These are phyloP conservation scores for Aspergillus proliferans DNA, from an alignment of 2,329 filamentous ascomycete genomes.

Conservation along the genomic window DNA sequence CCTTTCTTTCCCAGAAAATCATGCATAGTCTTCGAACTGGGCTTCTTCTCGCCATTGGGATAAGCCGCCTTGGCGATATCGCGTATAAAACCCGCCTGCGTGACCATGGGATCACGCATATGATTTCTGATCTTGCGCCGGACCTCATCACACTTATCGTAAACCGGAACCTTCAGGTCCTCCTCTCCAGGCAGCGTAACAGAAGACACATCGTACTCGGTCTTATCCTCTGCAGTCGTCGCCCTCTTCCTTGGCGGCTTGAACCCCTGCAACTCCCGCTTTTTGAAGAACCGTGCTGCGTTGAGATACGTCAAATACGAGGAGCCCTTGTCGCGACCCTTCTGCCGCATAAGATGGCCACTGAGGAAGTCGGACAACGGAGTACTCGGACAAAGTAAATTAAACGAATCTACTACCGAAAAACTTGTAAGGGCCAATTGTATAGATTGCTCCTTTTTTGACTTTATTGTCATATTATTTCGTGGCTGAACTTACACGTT, in stretches of 20 bases:
- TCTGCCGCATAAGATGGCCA: constrained; percentile 28
- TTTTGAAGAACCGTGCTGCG: constrained; percentile 38
- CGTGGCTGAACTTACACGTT: too few species aligned
- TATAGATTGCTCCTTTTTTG: too few species aligned
- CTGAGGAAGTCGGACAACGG: too few species aligned
- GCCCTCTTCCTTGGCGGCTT: constrained; percentile 23
- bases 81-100: constrained; percentile 48
- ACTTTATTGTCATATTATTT: too few species aligned
- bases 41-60: constrained; percentile 32
- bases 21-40: constrained; percentile 31
- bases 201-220: constrained; percentile 35
- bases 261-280: constrained; percentile 45
- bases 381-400: too few species aligned
- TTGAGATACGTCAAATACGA: constrained; percentile 21
- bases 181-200: constrained; percentile 46
- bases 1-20: constrained; percentile 50
- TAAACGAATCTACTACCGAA: too few species aligned
- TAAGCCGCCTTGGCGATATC: constrained; percentile 41
- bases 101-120: constrained; percentile 44
- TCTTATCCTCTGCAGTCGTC: constrained; percentile 21
- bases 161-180: constrained; percentile 42
- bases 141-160: constrained; percentile 53
- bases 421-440: too few species aligned
- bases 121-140: constrained; percentile 52
- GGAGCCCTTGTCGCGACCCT: constrained; percentile 19